Percentiles rank a stretch among this genome's conserved stretches.
Evolutionary conservation across 2,329 filamentous ascomycete genomes (phyloP).

Genomic region (Bipolaris cookei): DNA sequence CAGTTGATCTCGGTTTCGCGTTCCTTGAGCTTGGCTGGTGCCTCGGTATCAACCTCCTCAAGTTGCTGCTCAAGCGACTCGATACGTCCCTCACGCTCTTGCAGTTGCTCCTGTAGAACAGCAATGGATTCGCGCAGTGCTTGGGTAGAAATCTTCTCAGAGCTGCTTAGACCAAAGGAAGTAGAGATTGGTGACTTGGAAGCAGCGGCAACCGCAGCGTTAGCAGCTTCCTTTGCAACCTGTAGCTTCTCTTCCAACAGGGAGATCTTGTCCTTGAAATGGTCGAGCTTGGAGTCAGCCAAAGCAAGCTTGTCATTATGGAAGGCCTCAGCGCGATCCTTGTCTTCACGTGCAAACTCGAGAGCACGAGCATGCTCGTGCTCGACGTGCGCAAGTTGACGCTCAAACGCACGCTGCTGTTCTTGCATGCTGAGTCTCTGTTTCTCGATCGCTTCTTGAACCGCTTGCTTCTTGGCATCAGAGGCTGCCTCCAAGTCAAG

Average conservation of each 20-base stretch:
- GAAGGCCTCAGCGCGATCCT: slow-evolving; percentile 77
- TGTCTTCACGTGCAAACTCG: slow-evolving; percentile 78
- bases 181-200: slow-evolving; percentile 56
- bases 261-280: slow-evolving; percentile 82
- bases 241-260: slow-evolving; percentile 91
- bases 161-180: slow-evolving; percentile 52
- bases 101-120: slow-evolving; percentile 94
- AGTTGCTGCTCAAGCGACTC: slow-evolving; percentile 82
- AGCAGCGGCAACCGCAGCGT: slow-evolving; percentile 77
- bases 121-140: slow-evolving; percentile 94
- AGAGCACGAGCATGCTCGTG: slow-evolving; percentile 68
- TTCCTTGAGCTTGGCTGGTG: slow-evolving; percentile 82
- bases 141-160: slow-evolving; percentile 91
- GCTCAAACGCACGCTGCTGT: slow-evolving; percentile 51
- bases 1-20: slow-evolving; percentile 93
- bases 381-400: slow-evolving; percentile 53
- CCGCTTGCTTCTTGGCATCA: slow-evolving; percentile 67
- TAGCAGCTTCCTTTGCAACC: slow-evolving; percentile 85
- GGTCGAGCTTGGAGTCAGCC: slow-evolving; percentile 81
- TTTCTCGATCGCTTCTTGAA: slow-evolving; percentile 61
- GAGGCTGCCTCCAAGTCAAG: slow-evolving; percentile 84
- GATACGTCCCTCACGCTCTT: slow-evolving; percentile 88
- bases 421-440: slow-evolving; percentile 63
- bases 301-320: slow-evolving; percentile 81
- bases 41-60: slow-evolving; percentile 73